Evolutionary conservation across 73 alveolate species (phyloP).

Genomic region (Tetrahymena thermophila): DNA sequence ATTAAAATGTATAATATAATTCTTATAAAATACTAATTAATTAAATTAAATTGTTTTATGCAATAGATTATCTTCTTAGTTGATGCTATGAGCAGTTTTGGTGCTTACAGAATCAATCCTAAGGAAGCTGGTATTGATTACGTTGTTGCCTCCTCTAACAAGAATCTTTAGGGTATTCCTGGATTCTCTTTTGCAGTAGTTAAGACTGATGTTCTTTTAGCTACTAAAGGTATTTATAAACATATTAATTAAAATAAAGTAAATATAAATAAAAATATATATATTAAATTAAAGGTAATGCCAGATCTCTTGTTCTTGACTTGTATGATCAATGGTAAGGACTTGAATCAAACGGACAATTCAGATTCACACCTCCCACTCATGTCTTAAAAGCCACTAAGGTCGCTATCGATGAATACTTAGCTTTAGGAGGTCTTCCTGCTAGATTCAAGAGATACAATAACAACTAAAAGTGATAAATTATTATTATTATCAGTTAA

Average conservation of each 20-base stretch:
- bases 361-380: slow-evolving; percentile 68
- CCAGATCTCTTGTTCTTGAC: slow-evolving; percentile 49
- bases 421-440: slow-evolving; percentile 50
- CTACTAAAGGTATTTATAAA: not conserved
- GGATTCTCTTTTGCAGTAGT: slow-evolving; percentile 60
- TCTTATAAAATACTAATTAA: not conserved
- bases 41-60: not conserved
- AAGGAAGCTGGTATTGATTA: slow-evolving; percentile 31
- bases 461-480: slow-evolving; percentile 4
- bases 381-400: slow-evolving; percentile 55
- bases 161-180: slow-evolving; percentile 56
- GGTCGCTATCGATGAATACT: slow-evolving; percentile 46
- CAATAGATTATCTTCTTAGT: slow-evolving; percentile 30
- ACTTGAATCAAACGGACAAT: slow-evolving; percentile 36
- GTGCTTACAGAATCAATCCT: slow-evolving; percentile 49
- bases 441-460: slow-evolving; percentile 56
- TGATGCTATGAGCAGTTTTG: slow-evolving; percentile 63
- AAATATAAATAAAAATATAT: not conserved
- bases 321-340: slow-evolving; percentile 53
- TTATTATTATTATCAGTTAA: not conserved
- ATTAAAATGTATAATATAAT: not conserved
- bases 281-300: slow-evolving; percentile 45
- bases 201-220: not conserved
- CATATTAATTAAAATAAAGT: not conserved
- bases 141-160: slow-evolving; percentile 49